Evolutionary conservation across 202 grass and related monocot species (phyloP), one percentile per base, ranked within the genome.

Genomic region (Setaria italica): DNA sequence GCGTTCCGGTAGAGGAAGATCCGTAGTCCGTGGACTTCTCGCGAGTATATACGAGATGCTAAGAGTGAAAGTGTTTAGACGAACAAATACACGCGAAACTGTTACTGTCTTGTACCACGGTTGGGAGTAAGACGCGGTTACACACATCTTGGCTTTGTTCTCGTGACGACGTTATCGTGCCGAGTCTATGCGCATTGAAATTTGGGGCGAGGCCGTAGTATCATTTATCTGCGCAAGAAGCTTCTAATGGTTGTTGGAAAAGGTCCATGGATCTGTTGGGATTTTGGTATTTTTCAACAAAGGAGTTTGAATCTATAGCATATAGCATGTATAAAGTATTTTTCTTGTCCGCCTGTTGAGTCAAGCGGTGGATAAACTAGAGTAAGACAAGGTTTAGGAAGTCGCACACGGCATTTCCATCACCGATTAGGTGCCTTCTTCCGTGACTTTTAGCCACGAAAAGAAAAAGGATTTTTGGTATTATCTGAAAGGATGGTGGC

Each of bases 361-460:
- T 79, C 19, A 55, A 80, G 48, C 0, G 65, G 74, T 51, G 62
- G 65, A 30, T 35, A 70, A 53, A 54, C 71, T 54, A 72, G 80
- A 46, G 5, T 7, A 14, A 60, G 29, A 16, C 41, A 35, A 15
- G 4, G 19, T 33, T 21, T 13, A 49, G 47, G 11, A 74, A 3
- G 33, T 33, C n/a, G 15, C 20, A 10, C 55, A 58, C 55, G 55
- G 20, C 55, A 58, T 29, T 60, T 60, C 9, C 10, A 25, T 60
- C 58, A 60, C 21, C 0, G 11, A 11, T 60, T 29, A 11, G 58
- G n/a, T 29, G 16, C 9, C 41, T 72, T 59, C 7, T 43, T 6
- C n/a, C 35, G 35, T 6, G 19, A 33, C 21, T 74, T 11, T 46
- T 57, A 11, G 29, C 1, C 17, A 11, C 16, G 9, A 14, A 14